phyloP scores from a whole-genome alignment of 1,284 basidiomycete species.

The Ceratobasidium sp. region DNA sequence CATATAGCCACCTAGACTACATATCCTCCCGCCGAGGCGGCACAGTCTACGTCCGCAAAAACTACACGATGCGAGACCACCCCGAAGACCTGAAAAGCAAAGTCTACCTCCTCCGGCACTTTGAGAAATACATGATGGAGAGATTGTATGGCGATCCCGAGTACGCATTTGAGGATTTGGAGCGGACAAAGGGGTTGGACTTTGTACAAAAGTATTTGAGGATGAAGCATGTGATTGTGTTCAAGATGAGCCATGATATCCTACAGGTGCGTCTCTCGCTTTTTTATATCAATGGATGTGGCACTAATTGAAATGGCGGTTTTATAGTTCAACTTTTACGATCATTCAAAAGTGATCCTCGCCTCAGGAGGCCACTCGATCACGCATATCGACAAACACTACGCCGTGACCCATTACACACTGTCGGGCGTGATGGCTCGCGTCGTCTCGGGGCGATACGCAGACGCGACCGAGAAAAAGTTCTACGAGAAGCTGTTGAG shows the following conservation, averaged over 20 bases:
- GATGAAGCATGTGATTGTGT: constrained; percentile 97
- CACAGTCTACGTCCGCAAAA: constrained; percentile 77
- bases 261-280: constrained; percentile 75
- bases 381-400: constrained; percentile 92
- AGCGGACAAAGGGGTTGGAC: constrained; percentile 84
- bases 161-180: constrained; percentile 81
- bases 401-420: constrained; percentile 80
- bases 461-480: constrained; percentile 69
- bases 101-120: constrained; percentile 91
- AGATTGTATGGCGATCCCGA: constrained; percentile 84
- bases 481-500: constrained; percentile 74
- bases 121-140: constrained; percentile 93
- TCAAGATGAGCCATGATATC: constrained; percentile 94
- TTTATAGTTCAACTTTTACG: constrained; percentile 95
- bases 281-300: constrained; percentile 11
- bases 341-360: constrained; percentile 95
- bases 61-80: constrained; percentile 71
- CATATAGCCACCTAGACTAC: constrained; percentile 84
- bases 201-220: constrained; percentile 96
- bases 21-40: constrained; percentile 75
- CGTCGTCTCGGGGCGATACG: constrained; percentile 58
- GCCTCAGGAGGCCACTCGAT: constrained; percentile 83
- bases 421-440: constrained; percentile 79
- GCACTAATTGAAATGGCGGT: constrained; percentile 30
- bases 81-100: constrained; percentile 87